Percentiles rank a stretch among this genome's conserved stretches.
Evolutionary conservation across 2,329 filamentous ascomycete genomes (phyloP).

Genomic region (Penicillium carneum): DNA sequence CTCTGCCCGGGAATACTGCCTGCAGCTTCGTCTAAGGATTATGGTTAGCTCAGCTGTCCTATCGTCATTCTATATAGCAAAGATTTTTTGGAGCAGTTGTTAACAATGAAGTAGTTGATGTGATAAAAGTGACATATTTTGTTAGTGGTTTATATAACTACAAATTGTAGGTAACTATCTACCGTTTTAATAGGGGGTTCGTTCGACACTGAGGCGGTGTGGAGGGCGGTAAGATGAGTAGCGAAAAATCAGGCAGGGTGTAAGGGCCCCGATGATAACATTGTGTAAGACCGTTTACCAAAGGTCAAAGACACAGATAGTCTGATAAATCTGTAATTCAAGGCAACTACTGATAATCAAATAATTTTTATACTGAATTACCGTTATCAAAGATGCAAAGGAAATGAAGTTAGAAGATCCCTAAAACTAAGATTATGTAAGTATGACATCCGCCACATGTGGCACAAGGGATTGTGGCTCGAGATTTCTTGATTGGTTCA

Average conservation of each 20-base stretch:
- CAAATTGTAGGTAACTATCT: too few relatives aligned
- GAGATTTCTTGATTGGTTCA: conserved; percentile 14
- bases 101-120: too few relatives aligned
- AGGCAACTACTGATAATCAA: neutral
- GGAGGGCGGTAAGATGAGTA: too few relatives aligned
- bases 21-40: neutral
- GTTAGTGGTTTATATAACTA: too few relatives aligned
- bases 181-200: too few relatives aligned
- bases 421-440: conserved; percentile 1
- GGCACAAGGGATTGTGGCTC: conserved; percentile 11
- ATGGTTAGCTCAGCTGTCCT: neutral
- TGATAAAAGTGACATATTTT: too few relatives aligned
- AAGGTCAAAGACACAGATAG: neutral
- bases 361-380: neutral
- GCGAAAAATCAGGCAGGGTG: too few relatives aligned
- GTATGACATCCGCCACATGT: neutral
- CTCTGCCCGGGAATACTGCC: conserved; percentile 2
- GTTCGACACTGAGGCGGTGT: too few relatives aligned
- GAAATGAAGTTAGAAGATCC: neutral
- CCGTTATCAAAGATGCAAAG: neutral
- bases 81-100: too few relatives aligned
- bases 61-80: neutral
- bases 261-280: too few relatives aligned
- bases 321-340: neutral
- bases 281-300: neutral